Evolutionary conservation across 163 green algal species (phyloP), one percentile per base, ranked within the genome.

Genomic region (Chlamydomonas reinhardtii): DNA sequence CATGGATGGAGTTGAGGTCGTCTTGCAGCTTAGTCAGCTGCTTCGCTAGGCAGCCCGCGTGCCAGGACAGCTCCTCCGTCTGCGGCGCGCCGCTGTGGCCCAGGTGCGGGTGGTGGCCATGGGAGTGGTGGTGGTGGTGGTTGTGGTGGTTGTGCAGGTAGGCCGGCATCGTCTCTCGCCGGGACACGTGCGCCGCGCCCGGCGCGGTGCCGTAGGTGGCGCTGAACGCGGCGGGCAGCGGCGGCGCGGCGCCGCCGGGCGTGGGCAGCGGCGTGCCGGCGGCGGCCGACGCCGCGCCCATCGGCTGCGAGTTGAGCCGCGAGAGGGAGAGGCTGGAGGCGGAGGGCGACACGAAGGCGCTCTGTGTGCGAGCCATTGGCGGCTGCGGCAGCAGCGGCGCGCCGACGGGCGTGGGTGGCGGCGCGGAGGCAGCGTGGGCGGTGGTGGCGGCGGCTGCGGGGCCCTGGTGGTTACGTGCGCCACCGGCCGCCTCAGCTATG

Each of bases 1-100:
- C 66, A 9, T 56, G n/a, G 39, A 84, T 84, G 66, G 66, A 84
- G 31, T 31, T 32, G 19, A 84, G 43, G 48, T 84, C 77, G 52
- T 84, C 77, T 22, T 84, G 77, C 37, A 84, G 77, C 77, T 84
- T 84, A 31, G 77, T 48, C 25, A 71, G 77, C 77, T 84, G 77
- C 77, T 84, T 84, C 48, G 56, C 43, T 8, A 84, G 77, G 66
- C 48, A 66, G 66, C 77, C 77, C 17, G 77, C 77, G 31, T 84
- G 77, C 77, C 77, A 84, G 48, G 77, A 84, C n/a, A 84, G 65
- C 66, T 84, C 77, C 66, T 84, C 77, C 20, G 48, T 56, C 48
- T 69, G 66, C 52, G 31, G 37, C 17, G n/a, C 52, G n/a, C 52
- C 24, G 43, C 29, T 31, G 48, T 56, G 48, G 14, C 15, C 32